These are phyloP conservation scores for Xylaria sp. DNA, from an alignment of 2,329 filamentous ascomycete genomes.

Conservation along the genomic window DNA sequence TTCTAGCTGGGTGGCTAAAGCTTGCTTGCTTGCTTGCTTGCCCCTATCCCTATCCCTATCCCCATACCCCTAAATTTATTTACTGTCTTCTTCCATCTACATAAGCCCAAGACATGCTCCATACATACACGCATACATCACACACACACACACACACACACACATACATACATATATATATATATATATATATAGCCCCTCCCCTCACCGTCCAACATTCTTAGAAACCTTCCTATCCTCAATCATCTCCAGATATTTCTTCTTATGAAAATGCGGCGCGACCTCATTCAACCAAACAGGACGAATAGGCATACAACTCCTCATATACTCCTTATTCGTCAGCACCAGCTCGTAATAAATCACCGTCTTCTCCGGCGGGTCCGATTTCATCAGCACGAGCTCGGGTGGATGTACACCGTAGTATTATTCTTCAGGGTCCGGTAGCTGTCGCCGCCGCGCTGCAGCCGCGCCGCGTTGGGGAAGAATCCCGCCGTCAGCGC, in stretches of 20 bases:
- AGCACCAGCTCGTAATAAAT: constrained; percentile 85
- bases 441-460: constrained; percentile 85
- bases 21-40: too few species aligned
- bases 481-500: constrained; percentile 93
- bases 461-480: constrained; percentile 84
- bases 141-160: too few species aligned
- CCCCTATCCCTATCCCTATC: too few species aligned
- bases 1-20: too few species aligned
- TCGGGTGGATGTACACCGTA: constrained; percentile 90
- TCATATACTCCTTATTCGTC: constrained; percentile 91
- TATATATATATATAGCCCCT: too few species aligned
- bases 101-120: too few species aligned
- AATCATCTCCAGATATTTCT: constrained; percentile 82
- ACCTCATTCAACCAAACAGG: constrained; percentile 85
- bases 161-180: too few species aligned
- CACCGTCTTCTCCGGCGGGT: constrained; percentile 80
- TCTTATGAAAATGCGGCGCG: constrained; percentile 94
- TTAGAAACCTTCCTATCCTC: constrained; percentile 81
- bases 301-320: constrained; percentile 83
- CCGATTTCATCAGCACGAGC: constrained; percentile 76
- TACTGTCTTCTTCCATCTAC: background rate
- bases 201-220: constrained; percentile 30
- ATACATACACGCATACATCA: too few species aligned
- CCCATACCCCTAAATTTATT: background rate
- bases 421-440: constrained; percentile 89